Conservation (phyloP, 2,329 filamentous ascomycete genomes). For the Microdochium bolleyi region DNA sequence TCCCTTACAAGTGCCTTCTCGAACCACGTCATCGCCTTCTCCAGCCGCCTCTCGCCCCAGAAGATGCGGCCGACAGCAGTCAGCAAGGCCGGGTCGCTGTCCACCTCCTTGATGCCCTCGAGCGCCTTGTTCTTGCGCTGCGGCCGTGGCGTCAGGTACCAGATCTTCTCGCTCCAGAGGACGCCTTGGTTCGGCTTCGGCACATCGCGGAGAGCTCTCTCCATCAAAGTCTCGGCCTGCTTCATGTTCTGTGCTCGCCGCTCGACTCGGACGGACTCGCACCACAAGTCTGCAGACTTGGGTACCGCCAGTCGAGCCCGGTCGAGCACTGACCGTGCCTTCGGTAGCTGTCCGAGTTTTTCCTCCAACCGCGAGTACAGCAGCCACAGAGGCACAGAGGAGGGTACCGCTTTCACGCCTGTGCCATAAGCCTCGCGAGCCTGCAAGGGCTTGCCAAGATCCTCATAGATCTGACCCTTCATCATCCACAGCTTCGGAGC, state of each 20-base stretch:
- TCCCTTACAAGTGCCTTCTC: conserved; percentile 89
- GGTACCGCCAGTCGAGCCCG: conserved; percentile 81
- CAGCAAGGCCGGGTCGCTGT: conserved; percentile 83
- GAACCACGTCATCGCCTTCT: conserved; percentile 96
- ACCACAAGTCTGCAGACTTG: conserved; percentile 79
- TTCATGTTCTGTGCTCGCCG: conserved; percentile 73
- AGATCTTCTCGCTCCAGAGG: conserved; percentile 91
- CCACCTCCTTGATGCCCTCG: conserved; percentile 94
- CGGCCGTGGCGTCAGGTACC: conserved; percentile 84
- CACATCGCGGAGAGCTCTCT: conserved; percentile 83
- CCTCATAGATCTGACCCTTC: conserved; percentile 96
- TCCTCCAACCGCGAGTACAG: conserved; percentile 86
- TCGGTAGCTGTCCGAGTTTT: conserved; percentile 72
- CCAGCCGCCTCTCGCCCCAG: conserved; percentile 85
- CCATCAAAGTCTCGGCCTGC: conserved; percentile 89
- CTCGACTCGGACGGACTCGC: conserved; percentile 89
- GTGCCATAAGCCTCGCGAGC: conserved; percentile 85
- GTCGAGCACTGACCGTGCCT: conserved; percentile 89
- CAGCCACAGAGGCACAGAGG: conserved; percentile 82
- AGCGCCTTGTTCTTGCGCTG: conserved; percentile 86
- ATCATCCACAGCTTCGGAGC: conserved; percentile 94
- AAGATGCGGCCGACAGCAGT: conserved; percentile 92
- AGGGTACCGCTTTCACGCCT: conserved; percentile 79
- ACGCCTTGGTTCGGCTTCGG: conserved; percentile 65
- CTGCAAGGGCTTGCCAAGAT: conserved; percentile 68